Evolutionary conservation across 2,329 filamentous ascomycete species (phyloP).

Genomic region (Penicillium oxalicum): DNA sequence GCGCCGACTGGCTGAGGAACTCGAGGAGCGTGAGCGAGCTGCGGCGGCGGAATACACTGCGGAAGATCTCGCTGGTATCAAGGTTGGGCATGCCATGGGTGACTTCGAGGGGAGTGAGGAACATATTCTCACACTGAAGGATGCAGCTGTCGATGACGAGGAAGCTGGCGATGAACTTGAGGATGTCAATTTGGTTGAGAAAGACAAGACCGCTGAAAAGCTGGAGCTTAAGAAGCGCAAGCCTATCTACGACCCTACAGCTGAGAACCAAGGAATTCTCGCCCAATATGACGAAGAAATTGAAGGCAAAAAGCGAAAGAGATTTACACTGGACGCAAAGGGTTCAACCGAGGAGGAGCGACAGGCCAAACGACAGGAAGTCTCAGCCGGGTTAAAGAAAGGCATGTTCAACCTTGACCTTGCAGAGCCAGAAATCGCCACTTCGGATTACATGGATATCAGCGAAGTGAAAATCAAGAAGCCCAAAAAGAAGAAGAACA

Average conservation of each 20-base stretch:
- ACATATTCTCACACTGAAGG: constrained; percentile 90
- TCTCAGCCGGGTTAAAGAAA: constrained; percentile 56
- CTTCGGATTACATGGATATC: constrained; percentile 82
- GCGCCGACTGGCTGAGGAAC: constrained; percentile 65
- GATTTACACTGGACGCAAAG: constrained; percentile 76
- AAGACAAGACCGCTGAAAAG: constrained; percentile 52
- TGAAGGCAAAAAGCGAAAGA: constrained; percentile 78
- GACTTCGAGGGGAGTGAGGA: constrained; percentile 75
- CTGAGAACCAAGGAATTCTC: constrained; percentile 63
- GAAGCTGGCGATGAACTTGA: constrained; percentile 82
- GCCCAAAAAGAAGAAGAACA: constrained; percentile 78
- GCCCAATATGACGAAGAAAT: constrained; percentile 96
- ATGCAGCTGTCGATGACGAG: constrained; percentile 76
- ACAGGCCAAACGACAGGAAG: constrained; percentile 49
- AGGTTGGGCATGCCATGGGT: constrained; percentile 79
- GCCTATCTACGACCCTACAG: constrained; percentile 78
- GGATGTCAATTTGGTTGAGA: constrained; percentile 38
- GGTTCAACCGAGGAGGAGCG: constrained; percentile 63
- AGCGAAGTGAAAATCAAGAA: constrained; percentile 91
- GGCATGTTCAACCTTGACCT: constrained; percentile 74
- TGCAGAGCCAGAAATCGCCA: constrained; percentile 52
- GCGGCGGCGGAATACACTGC: constrained; percentile 73
- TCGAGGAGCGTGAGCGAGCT: constrained; percentile 67
- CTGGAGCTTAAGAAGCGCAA: constrained; percentile 86
- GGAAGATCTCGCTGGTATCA: constrained; percentile 81